Base-by-base conservation (phyloP, 1,284 basidiomycete species). In the Moniliophthora roreri region DNA sequence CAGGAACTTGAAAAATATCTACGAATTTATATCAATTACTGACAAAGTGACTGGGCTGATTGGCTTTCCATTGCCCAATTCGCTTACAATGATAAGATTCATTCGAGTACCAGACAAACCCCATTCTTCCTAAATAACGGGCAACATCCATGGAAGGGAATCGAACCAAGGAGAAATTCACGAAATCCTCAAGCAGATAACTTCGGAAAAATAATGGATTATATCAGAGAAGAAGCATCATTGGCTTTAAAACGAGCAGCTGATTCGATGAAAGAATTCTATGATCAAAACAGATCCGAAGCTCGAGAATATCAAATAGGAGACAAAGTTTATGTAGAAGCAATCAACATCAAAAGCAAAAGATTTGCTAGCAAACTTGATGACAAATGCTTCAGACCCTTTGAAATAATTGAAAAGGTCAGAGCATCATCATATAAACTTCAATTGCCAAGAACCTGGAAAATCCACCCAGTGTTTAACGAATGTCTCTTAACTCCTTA, bases 381-480 rank as follows among this genome's bases (percentile, higher is more conserved):
- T n/a, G n/a, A n/a, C n/a, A n/a, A n/a, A n/a, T n/a, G n/a, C n/a
- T n/a, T n/a, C n/a, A n/a, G 60, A 1, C 62, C 56, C 0, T 65
- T 65, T 26, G 47, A 44, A 0, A 52, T 65, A 3, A 23, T 64
- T 0, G 48, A 42, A 13, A 60, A 61, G 8, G 51, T 60, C n/a
- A 60, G 63, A 0, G 18, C 40, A 2, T 35, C 46, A 4, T 42
- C 57, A 0, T 66, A 41, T 16, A 56, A 55, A 10, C 40, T 66
- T 0, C 8, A 21, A 1, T 44, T 66, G 0, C 59, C 58, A 0
- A 0, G 2, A 0, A 52, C 53, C 0, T 65, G 61, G 61, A 54
- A 49, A 26, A 54, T 63, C 1, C 48, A 62, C 13, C 62, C 54
- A 0, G 34, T 63, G 0, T 57, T 65, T 16, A 58, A 65, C 6